Percentiles rank a stretch among this genome's conserved stretches.
phyloP scores from a whole-genome alignment of 495 filamentous ascomycete species.

The Annulohypoxylon nitens region DNA sequence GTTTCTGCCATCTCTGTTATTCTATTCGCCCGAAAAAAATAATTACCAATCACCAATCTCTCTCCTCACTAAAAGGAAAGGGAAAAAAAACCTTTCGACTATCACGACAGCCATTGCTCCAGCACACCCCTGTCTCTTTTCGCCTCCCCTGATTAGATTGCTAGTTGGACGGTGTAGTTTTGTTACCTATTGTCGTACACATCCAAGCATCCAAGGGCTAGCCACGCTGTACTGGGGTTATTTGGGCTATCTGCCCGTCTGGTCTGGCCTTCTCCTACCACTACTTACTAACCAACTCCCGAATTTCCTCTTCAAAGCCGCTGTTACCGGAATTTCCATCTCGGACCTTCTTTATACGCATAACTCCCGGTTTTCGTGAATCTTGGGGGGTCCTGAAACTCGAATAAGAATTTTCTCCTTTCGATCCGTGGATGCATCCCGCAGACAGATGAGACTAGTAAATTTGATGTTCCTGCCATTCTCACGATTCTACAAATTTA shows the following conservation, averaged over 20 bases:
- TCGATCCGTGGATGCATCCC: constrained; percentile 2
- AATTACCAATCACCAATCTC: constrained; percentile 30
- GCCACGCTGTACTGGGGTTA: too few species aligned
- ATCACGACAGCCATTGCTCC: constrained; percentile 38
- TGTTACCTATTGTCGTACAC: constrained; percentile 22
- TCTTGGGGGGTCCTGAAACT: constrained; percentile 10
- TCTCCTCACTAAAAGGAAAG: constrained; percentile 21
- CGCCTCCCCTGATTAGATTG: constrained; percentile 30
- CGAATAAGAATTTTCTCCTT: neutral
- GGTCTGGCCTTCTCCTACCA: neutral
- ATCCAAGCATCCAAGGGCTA: constrained; percentile 5
- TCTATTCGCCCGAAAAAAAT: constrained; percentile 39
- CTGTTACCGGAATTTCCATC: constrained; percentile 39
- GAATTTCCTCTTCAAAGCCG: constrained; percentile 25
- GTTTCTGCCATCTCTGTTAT: constrained; percentile 26
- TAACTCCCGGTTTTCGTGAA: constrained; percentile 25
- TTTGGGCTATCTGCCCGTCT: too few species aligned
- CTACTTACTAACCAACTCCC: constrained; percentile 24
- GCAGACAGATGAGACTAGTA: constrained; percentile 2
- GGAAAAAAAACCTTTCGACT: constrained; percentile 22
- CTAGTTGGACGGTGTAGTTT: constrained; percentile 22
- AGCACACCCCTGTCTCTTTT: constrained; percentile 33
- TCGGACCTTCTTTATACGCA: constrained; percentile 42
- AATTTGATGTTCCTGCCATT: constrained; percentile 21
- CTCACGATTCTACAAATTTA: neutral